Base-by-base conservation (phyloP, 2,329 filamentous ascomycete genomes). In the Aureobasidium melanogenum region DNA sequence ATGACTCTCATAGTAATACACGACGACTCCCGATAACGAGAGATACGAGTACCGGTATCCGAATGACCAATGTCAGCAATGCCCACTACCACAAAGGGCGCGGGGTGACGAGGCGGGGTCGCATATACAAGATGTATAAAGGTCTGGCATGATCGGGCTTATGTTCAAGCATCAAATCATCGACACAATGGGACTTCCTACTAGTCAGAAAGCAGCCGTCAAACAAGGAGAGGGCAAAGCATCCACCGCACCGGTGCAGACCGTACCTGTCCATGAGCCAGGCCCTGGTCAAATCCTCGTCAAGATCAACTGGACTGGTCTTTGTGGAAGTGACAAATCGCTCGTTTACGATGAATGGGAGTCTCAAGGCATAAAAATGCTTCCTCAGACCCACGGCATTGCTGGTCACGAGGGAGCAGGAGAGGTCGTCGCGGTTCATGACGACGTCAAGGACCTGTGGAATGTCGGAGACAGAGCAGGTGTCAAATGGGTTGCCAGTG, bases 261-360 rank as follows among this genome's bases (percentile, higher is more conserved):
- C 67, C 5, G 61, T 75, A 10, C 63, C 68, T 1, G 69, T 74
- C 3, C 67, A 67, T 6, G 66, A 67, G 19, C 69, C 68, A 7
- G 67, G 65, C 2, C 69, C 71, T n/a, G 67, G 67, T 19, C 69
- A 73, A 60, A 72, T 73, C 47, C 66, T 73, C 32, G 70, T 72
- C 46, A 73, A 72, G 41, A 71, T 73, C 60, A 72, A 72, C 58
- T 73, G 70, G 67, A 67, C 66, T 30, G 70, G 70, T 10, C 66
- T 73, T 22, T 72, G 71, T 59, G 71, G 69, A 12, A 68, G 66
- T 7, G 71, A 73, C 63, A 74, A 75, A 46, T 70, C 68, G 9
- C 67, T 76, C 0, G 60, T 75, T 2, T 68, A 71, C 39, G 73
- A 75, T 61, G 72, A 75, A 63, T 75, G 71, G 73, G 60, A 43